Percentiles rank a stretch among this genome's conserved stretches.
phyloP scores from a whole-genome alignment of 371 early-diverging fungal species.

The Capillidium heterosporum region DNA sequence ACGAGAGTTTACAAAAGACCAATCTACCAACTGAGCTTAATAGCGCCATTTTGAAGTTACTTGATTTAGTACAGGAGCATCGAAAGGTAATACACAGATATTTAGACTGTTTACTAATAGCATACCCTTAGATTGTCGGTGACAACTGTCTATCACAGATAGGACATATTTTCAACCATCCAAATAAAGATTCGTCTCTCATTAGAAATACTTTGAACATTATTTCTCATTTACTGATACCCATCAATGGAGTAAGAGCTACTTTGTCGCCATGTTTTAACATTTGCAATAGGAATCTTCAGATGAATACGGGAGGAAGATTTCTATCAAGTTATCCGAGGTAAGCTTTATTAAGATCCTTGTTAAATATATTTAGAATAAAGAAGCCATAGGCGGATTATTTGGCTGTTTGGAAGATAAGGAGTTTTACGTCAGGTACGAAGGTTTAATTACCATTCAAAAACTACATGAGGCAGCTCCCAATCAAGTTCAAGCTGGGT shows the following conservation, averaged over 20 bases:
- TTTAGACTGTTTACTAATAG: background rate
- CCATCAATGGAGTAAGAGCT: background rate
- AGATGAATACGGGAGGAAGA: constrained; percentile 10
- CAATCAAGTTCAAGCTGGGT: constrained; percentile 57
- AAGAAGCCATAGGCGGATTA: constrained; percentile 51
- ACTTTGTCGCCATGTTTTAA: background rate
- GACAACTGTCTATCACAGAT: background rate
- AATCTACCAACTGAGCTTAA: constrained; percentile 77
- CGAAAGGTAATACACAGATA: constrained; percentile 12
- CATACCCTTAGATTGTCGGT: background rate
- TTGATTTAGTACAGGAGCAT: constrained; percentile 69
- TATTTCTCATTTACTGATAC: no score
- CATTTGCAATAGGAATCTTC: background rate
- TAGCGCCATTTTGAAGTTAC: constrained; percentile 69
- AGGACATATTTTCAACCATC: no score
- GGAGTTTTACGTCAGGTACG: constrained; percentile 86
- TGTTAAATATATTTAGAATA: constrained; percentile 26
- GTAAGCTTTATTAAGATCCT: constrained; percentile 26
- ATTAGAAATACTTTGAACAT: no score
- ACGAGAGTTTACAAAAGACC: constrained; percentile 64
- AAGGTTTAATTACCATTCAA: constrained; percentile 64
- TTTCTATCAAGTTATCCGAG: constrained; percentile 22
- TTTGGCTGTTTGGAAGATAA: constrained; percentile 71
- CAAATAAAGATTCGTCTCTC: no score
- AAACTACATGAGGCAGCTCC: constrained; percentile 45